A percentile compares a stretch with the other conserved stretches of the same genome.
phyloP scores from a whole-genome alignment of 306 rosid genomes.

The Parietaria judaica region DNA sequence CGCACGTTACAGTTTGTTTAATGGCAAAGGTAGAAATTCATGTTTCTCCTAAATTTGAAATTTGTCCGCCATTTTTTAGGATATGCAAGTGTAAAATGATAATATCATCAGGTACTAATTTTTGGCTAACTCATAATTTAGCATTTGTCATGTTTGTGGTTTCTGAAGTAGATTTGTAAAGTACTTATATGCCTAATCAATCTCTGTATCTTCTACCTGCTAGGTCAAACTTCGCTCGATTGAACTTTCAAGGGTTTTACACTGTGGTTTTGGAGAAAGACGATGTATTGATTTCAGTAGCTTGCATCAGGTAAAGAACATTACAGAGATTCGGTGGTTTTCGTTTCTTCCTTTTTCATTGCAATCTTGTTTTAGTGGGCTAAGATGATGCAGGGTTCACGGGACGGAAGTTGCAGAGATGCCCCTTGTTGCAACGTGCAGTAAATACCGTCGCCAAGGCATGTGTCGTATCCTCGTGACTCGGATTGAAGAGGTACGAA shows the following conservation, averaged over 20 bases:
- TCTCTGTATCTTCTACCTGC: slow-evolving; percentile 18
- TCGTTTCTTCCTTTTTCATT: too few species aligned
- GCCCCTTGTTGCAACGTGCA: slow-evolving; percentile 97
- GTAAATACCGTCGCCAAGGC: slow-evolving; percentile 85
- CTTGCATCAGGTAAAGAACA: slow-evolving; percentile 74
- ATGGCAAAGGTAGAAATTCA: too few species aligned
- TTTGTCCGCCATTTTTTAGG: too few species aligned
- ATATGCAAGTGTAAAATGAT: too few species aligned
- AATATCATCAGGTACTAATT: too few species aligned
- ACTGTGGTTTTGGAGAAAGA: slow-evolving; percentile 78
- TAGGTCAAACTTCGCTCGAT: slow-evolving; percentile 94
- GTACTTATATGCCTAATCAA: background rate
- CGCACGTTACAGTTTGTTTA: too few species aligned
- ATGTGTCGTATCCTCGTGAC: slow-evolving; percentile 83
- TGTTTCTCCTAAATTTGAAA: too few species aligned
- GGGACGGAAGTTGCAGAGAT: slow-evolving; percentile 86
- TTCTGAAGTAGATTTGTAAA: too few species aligned
- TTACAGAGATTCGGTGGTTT: background rate
- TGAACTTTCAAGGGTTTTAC: slow-evolving; percentile 91
- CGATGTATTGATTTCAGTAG: slow-evolving; percentile 77
- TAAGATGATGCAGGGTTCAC: slow-evolving; percentile 55
- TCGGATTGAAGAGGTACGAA: slow-evolving; percentile 72
- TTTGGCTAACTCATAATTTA: too few species aligned
- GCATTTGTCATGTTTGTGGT: too few species aligned
- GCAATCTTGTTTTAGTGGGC: too few species aligned